phyloP scores from a whole-genome alignment of 1,284 basidiomycete genomes.

The Microbotryum scabiosae region DNA sequence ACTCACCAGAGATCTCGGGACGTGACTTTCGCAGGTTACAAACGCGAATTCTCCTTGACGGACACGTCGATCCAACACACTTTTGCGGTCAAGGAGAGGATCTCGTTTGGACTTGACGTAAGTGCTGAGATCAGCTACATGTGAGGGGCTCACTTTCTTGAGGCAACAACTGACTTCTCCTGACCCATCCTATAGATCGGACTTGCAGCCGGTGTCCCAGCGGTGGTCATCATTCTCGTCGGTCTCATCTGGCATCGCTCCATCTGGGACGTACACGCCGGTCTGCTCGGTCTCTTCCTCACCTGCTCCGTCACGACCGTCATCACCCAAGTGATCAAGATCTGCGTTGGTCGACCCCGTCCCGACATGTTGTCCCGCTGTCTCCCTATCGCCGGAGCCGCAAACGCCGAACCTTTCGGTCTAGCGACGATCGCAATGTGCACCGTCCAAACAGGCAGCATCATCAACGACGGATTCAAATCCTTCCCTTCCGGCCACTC shows the following conservation, averaged over 20 bases:
- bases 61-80: slow-evolving; percentile 64
- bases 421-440: slow-evolving; percentile 70
- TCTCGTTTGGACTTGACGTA: slow-evolving; percentile 53
- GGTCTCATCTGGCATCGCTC: slow-evolving; percentile 63
- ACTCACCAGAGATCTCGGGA: slow-evolving; percentile 44
- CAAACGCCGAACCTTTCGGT: slow-evolving; percentile 54
- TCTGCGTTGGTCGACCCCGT: slow-evolving; percentile 73
- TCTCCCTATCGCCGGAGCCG: slow-evolving; percentile 52
- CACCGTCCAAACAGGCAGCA: slow-evolving; percentile 42
- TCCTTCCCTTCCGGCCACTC: slow-evolving; percentile 87
- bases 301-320: slow-evolving; percentile 65
- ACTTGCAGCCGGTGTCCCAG: slow-evolving; percentile 57
- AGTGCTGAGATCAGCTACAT: slow-evolving; percentile 8
- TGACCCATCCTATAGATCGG: slow-evolving; percentile 50
- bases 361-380: slow-evolving; percentile 36
- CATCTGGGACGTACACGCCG: slow-evolving; percentile 81
- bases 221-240: slow-evolving; percentile 58
- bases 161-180: slow-evolving; percentile 6
- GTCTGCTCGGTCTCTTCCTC: slow-evolving; percentile 56
- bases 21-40: slow-evolving; percentile 52
- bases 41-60: slow-evolving; percentile 69
- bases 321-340: slow-evolving; percentile 75
- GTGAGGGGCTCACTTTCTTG: slow-evolving; percentile 12
- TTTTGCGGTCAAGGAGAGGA: slow-evolving; percentile 70
- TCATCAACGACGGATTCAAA: slow-evolving; percentile 72